phyloP scores from a whole-genome alignment of 768 basidiomycete species.

The Russula earlei region DNA sequence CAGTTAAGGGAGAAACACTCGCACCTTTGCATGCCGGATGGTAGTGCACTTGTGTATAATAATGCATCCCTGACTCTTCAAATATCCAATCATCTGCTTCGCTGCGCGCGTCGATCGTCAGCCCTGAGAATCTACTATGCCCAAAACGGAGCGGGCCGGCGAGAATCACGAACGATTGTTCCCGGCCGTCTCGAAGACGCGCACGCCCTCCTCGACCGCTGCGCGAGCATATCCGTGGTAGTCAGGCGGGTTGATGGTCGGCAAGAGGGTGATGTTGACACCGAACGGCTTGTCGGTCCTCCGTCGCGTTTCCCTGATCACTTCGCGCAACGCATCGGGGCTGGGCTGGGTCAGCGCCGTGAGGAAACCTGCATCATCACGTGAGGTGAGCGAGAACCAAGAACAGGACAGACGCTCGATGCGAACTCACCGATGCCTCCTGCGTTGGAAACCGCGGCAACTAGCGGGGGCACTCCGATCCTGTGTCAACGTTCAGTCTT shows the following conservation, averaged over 20 bases:
- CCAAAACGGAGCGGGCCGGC: not conserved
- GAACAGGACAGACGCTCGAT: not conserved
- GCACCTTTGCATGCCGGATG: constrained; percentile 74
- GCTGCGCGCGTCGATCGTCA: constrained; percentile 34
- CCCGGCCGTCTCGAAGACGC: constrained; percentile 88
- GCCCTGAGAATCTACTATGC: too few relatives aligned
- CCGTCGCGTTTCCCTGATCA: constrained; percentile 68
- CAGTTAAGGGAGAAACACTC: not conserved
- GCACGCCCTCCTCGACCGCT: constrained; percentile 81
- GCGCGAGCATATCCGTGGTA: constrained; percentile 77
- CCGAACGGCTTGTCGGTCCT: constrained; percentile 72
- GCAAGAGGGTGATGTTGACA: constrained; percentile 81
- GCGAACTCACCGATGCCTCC: constrained; percentile 61
- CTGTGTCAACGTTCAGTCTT: constrained; percentile 28
- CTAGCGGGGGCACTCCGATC: constrained; percentile 73
- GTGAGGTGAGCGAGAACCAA: not conserved
- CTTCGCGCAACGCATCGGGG: constrained; percentile 69
- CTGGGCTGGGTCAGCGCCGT: constrained; percentile 84
- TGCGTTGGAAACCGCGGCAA: constrained; percentile 71
- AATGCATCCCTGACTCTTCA: constrained; percentile 68
- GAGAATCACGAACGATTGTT: constrained; percentile 62
- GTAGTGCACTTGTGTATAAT: constrained; percentile 90
- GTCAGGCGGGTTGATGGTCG: constrained; percentile 83
- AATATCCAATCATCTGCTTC: constrained; percentile 65
- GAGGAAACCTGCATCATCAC: constrained; percentile 46